Base-by-base conservation (phyloP, 495 filamentous ascomycete species). In the Penicillium waksmanii region DNA sequence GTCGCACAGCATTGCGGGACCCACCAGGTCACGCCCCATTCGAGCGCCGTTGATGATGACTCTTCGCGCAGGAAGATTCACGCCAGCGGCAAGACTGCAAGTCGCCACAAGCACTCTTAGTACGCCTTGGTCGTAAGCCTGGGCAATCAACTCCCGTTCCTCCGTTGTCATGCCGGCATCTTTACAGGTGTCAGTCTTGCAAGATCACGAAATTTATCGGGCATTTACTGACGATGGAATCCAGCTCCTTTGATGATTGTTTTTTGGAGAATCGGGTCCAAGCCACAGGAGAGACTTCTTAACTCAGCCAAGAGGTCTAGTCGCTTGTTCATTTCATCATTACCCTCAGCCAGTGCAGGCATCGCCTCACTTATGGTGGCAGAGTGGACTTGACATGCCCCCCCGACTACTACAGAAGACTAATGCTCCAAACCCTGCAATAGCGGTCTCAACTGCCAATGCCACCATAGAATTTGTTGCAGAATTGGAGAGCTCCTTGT, bases 41-140 rank as follows among this genome's bases (percentile, higher is more conserved):
- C 87, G 79, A 31, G 86, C 90, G 25, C 85, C 87, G 65, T 91
- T 87, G 31, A 95, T 83, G 38, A 95, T 92, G 3, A 95, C 91
- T 62, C 91, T 76, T 61, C 91, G 77, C 11, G 91, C 91, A 3
- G 83, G 84, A 43, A 91, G 77, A 72, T 95, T 95, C 44, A 95
- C 89, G 12, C 91, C 91, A 40, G 91, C 90, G n/a, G 91, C 90
- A 56, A 95, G 84, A 60, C 88, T 92, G 58, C 89, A 92, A 13
- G 91, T 95, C 18, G 91, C 91, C 15, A 91, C 88, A 36, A 92
- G 86, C 1, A 92, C 84, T 62, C 85, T 90, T 31, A 95, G 61
- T 3, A 81, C 73, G 1, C 91, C 89, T 33, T 77, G 73, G 65
- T 93, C 89, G 62, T 93, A 95, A 11, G 89, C 87, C 36, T 80